Base-by-base conservation (phyloP, 2,329 filamentous ascomycete genomes). In the Fonsecaea monophora region DNA sequence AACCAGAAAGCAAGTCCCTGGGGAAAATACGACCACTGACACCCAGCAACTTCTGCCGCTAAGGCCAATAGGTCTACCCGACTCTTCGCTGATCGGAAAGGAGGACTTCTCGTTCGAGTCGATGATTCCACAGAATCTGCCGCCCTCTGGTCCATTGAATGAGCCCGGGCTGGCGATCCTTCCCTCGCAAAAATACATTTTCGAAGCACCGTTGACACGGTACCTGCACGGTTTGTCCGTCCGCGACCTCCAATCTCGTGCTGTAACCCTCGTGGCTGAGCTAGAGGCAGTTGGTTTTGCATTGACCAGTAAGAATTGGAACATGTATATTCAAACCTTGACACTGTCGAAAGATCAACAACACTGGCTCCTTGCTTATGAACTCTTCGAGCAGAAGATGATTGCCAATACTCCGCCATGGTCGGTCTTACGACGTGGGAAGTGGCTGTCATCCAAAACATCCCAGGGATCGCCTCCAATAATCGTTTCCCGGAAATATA, bases 341-440 rank as follows among this genome's bases (percentile, higher is more conserved):
- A 86, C 88, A 30, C 80, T 83, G 13, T 82, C 87, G 62, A 83
- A 85, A 54, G 82, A 85, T 54, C 84, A 85, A 73, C 79, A 86
- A 56, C 83, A 89, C 65, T 77, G 78, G 61, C 30, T 78, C 12
- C 70, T 75, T 21, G 93, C 93, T 42, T 96, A 95, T 78, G 75
- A 80, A 25, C 79, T 89, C 60, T 94, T 91, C 75, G 94, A 98
- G 80, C 79, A 83, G 32, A 86, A 87, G 67, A 88, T 98, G 63
- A 96, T 97, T 86, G 84, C 86, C 0, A 83, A 86, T 38, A 97
- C 93, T 86, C 85, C 86, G 10, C 92, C 92, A 30, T 97, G 93
- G 92, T 73, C 72, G 5, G 68, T 74, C 60, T 71, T 82, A 35
- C 73, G 73, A 15, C 76, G 75, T 66, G 77, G 79, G 25, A 58